Percentiles rank a stretch among this genome's conserved stretches.
phyloP scores from a whole-genome alignment of 495 filamentous ascomycete species.

The Hyaloscypha variabilis region DNA sequence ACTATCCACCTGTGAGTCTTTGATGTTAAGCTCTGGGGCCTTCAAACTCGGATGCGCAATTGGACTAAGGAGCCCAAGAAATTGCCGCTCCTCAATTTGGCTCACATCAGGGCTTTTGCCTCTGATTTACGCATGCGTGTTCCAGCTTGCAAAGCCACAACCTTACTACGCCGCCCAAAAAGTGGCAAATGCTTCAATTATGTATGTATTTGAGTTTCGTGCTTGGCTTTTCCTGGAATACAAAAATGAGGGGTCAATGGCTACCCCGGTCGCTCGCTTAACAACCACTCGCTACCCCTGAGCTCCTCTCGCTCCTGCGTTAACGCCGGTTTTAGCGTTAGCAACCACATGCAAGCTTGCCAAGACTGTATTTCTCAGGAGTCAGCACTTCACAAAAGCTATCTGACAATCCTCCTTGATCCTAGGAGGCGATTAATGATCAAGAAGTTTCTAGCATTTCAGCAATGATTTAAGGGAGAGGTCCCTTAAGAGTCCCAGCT shows the following conservation, averaged over 20 bases:
- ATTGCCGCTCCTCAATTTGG: background rate
- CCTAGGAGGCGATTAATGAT: background rate
- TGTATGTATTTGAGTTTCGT: background rate
- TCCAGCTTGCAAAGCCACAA: background rate
- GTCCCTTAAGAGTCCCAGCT: background rate
- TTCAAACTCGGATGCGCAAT: no score
- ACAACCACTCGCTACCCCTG: background rate
- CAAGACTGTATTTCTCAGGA: background rate
- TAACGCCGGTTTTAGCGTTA: slow-evolving; percentile 12
- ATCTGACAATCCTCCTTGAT: background rate
- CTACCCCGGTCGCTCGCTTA: background rate
- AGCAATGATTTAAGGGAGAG: background rate
- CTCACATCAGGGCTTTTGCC: background rate
- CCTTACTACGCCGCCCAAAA: background rate
- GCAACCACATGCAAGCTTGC: background rate
- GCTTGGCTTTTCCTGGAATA: background rate
- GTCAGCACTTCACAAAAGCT: background rate
- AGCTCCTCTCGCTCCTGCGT: background rate
- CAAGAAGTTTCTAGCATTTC: background rate
- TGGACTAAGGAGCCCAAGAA: background rate
- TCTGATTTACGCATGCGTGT: background rate
- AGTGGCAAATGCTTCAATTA: background rate
- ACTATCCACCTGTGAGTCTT: no score
- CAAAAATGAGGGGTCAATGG: background rate
- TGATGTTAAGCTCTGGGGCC: no score